Percentiles rank a stretch among this genome's conserved stretches.
Conservation (phyloP, 1,284 basidiomycete species). For the Papiliotrema fonsecae region DNA sequence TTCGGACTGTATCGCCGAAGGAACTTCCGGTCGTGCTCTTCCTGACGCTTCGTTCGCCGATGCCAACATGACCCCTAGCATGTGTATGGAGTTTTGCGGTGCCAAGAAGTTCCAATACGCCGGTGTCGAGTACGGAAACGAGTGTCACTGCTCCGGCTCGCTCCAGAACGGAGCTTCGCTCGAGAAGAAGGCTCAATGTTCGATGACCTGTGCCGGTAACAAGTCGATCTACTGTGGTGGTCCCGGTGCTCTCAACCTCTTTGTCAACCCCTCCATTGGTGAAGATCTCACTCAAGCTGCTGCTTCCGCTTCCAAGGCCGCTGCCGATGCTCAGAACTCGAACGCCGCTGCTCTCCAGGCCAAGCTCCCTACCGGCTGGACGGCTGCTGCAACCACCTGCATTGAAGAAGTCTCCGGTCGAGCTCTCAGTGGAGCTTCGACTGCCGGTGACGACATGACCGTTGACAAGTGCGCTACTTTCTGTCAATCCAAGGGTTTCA, state of each 20-base stretch:
- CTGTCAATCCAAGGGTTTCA: constrained; percentile 23
- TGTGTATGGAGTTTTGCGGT: constrained; percentile 13
- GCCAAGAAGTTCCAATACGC: constrained; percentile 5
- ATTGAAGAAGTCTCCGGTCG: constrained; percentile 28
- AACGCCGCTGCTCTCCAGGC: constrained; percentile 7
- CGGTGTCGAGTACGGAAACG: constrained; percentile 17
- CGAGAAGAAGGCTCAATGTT: constrained; percentile 9
- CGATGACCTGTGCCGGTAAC: constrained; percentile 26
- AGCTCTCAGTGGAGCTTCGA: constrained; percentile 21
- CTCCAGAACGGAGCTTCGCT: constrained; percentile 5
- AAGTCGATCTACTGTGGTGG: constrained; percentile 13
- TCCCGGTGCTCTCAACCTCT: constrained; percentile 1
- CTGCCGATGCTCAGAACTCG: neutral
- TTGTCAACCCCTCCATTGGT: constrained; percentile 31
- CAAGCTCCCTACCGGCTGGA: constrained; percentile 18
- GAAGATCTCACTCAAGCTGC: constrained; percentile 28
- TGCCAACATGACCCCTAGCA: constrained; percentile 19
- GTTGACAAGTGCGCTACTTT: constrained; percentile 17
- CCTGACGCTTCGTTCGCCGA: constrained; percentile 14
- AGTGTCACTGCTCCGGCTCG: constrained; percentile 26
- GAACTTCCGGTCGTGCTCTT: constrained; percentile 20
- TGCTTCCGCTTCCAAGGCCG: constrained; percentile 1
- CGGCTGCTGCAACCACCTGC: constrained; percentile 18
- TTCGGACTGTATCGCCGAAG: constrained; percentile 28
- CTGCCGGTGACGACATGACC: constrained; percentile 6